These are phyloP conservation scores for Cryptococcus neoformans DNA, from an alignment of 1,284 basidiomycete genomes.

Conservation along the genomic window DNA sequence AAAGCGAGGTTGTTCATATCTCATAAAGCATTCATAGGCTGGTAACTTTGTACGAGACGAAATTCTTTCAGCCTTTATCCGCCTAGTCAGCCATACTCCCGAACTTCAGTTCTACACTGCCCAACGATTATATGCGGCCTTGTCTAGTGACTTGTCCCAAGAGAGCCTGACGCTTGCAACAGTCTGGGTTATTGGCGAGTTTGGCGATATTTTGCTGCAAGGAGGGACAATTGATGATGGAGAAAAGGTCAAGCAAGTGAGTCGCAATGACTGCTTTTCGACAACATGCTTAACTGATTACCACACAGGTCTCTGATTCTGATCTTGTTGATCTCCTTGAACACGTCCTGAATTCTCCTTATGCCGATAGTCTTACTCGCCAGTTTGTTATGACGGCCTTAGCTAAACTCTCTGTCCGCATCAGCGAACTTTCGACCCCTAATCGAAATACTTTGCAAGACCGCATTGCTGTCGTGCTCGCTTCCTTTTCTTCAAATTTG, in stretches of 20 bases:
- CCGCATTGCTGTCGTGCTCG: conserved; percentile 71
- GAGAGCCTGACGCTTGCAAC: conserved; percentile 90
- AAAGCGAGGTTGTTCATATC: not conserved
- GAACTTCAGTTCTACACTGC: conserved; percentile 96
- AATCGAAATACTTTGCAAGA: conserved; percentile 69
- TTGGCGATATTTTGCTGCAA: conserved; percentile 85
- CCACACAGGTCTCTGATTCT: conserved; percentile 72
- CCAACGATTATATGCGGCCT: conserved; percentile 84
- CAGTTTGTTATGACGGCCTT: conserved; percentile 90
- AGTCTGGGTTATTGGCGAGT: conserved; percentile 97
- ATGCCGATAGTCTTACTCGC: conserved; percentile 83
- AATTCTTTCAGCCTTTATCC: conserved; percentile 90
- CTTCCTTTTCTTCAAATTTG: conserved; percentile 73
- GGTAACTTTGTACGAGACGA: conserved; percentile 98
- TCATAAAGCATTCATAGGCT: conserved; percentile 56
- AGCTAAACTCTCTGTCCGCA: conserved; percentile 83
- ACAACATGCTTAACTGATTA: conserved; percentile 26
- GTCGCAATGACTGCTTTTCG: conserved; percentile 16
- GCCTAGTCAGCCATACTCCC: conserved; percentile 93
- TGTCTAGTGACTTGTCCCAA: conserved; percentile 91
- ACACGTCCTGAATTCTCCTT: conserved; percentile 88
- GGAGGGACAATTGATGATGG: conserved; percentile 82
- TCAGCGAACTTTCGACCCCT: conserved; percentile 49
- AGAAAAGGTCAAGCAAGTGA: conserved; percentile 66
- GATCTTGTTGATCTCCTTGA: conserved; percentile 84